Base-by-base conservation (phyloP, 2,329 filamentous ascomycete species). In the Incumbomyces lentus region DNA sequence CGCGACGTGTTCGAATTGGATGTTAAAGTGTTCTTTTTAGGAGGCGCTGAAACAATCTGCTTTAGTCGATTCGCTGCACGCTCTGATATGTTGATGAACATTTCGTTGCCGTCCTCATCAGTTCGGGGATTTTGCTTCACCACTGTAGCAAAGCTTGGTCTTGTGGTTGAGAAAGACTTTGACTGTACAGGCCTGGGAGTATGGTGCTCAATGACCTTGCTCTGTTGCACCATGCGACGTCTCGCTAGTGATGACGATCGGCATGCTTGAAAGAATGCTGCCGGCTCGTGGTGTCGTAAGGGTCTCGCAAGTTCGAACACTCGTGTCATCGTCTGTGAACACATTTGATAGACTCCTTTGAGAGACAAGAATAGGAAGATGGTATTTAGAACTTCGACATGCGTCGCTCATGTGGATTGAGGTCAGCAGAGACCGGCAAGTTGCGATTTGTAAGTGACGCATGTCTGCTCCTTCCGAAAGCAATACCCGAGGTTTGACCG, bases 91-190 rank as follows among this genome's bases (percentile, higher is more conserved):
- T 83, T 82, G 18, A 98, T 74, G 56, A 71, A 70, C 81, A 95
- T 87, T 16, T 82, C 77, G n/a, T 86, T 82, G 19, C 90, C 90
- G 46, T 89, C 79, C 29, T 93, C 86, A 62, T 92, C 86, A 47
- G 74, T 75, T 55, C 82, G 79, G 0, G 87, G 85, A 61, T 96
- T 95, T 48, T 65, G 61, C 36, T 62, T 52, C 13, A 72, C 65
- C 46, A 74, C 69, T 13, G 66, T 67, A 42, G 65, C 68, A 37
- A 51, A 55, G 35, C 47, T 58, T 30, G 52, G 31, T 18, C 58
- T 46, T 29, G 66, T 64, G 31, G 60, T 60, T 18, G 63, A 68
- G 49, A 71, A 64, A 30, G 10, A 6, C 6, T 26, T 10, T 14
- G 6, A 16, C n/a, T 39, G 36, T 39, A 18, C 36, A 13, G 54